phyloP scores from a whole-genome alignment of 768 basidiomycete genomes.

The Hirschioporus abietinus region DNA sequence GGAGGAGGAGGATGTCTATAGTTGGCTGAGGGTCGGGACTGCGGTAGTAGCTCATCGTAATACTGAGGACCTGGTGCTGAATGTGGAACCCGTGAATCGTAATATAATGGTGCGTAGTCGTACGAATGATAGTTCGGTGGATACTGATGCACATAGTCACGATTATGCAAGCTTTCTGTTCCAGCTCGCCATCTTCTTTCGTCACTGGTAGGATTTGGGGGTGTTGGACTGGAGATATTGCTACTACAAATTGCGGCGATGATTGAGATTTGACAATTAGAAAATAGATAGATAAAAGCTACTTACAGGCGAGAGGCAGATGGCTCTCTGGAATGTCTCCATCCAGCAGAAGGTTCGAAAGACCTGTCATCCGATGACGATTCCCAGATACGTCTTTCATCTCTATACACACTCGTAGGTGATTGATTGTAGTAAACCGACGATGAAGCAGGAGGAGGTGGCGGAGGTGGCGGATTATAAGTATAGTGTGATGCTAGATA shows the following conservation, averaged over 20 bases:
- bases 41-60: not conserved
- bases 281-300: not conserved
- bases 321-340: not conserved
- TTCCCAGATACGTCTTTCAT: not conserved
- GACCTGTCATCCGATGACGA: not conserved
- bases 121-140: not conserved
- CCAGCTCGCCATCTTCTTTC: not conserved
- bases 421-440: not conserved
- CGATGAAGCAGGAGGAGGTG: not conserved
- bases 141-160: not conserved
- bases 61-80: not conserved
- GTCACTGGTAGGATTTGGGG: not conserved
- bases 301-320: not conserved
- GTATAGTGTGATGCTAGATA: not conserved
- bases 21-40: not conserved
- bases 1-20: not conserved
- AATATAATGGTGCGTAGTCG: not conserved
- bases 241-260: not conserved
- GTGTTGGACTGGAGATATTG: not conserved
- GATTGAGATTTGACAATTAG: not conserved
- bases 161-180: not conserved
- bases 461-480: not conserved
- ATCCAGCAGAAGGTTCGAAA: not conserved
- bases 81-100: not conserved
- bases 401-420: not conserved